Percentiles rank a stretch among this genome's conserved stretches.
Evolutionary conservation across 345 rosid species (phyloP).

Genomic region (Nephelium lappaceum): DNA sequence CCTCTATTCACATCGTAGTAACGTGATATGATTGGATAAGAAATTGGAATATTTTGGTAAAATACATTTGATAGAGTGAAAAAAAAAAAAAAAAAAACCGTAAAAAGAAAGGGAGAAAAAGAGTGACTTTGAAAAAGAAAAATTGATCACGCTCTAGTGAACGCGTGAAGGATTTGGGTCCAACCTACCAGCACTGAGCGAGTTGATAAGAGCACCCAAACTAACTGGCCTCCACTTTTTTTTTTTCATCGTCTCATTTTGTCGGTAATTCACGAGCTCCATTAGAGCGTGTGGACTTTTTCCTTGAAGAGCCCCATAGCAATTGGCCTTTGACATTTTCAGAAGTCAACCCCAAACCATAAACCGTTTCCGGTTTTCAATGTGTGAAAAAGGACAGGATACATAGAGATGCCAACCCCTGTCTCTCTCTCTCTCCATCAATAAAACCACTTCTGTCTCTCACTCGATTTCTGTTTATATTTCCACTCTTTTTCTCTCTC

Average conservation of each 20-base stretch:
- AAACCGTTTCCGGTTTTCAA: conserved; percentile 39
- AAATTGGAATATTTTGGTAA: too few species aligned
- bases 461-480: conserved; percentile 22
- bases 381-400: conserved; percentile 44
- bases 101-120: too few species aligned
- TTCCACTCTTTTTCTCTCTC: conserved; percentile 27
- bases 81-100: too few species aligned
- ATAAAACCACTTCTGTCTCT: conserved; percentile 25
- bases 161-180: conserved; percentile 14
- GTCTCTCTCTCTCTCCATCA: conserved; percentile 12
- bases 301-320: not conserved
- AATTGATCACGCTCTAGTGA: not conserved
- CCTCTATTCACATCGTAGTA: too few species aligned
- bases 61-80: too few species aligned
- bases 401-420: conserved; percentile 59
- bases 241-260: conserved; percentile 2
- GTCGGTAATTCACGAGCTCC: conserved; percentile 50
- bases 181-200: not conserved
- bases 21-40: too few species aligned
- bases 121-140: too few species aligned
- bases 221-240: conserved; percentile 27
- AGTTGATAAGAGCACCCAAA: conserved; percentile 27
- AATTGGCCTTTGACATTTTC: conserved; percentile 49
- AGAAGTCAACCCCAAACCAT: conserved; percentile 56
- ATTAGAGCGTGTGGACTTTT: conserved; percentile 41